Evolutionary conservation across 306 rosid species (phyloP).

Genomic region (Carpinus viminea): DNA sequence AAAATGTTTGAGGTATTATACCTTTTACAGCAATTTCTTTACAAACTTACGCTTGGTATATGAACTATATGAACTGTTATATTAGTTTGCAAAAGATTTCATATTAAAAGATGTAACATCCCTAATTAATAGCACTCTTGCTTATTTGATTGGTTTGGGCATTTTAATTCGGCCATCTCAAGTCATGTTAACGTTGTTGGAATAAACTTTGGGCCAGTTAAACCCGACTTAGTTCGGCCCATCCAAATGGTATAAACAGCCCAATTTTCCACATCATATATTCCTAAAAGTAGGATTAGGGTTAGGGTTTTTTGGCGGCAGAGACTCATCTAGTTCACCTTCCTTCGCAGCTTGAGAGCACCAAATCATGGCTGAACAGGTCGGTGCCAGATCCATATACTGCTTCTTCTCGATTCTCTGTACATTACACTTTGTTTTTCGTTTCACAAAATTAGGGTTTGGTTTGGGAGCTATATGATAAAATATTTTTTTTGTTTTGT

Average conservation of each 20-base stretch:
- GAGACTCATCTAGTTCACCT: neutral
- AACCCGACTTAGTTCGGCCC: neutral
- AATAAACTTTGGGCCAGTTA: neutral
- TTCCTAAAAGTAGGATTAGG: conserved; percentile 16
- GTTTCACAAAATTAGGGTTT: neutral
- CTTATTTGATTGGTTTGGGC: too few relatives aligned
- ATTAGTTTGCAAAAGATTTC: too few relatives aligned
- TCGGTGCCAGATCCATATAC: neutral
- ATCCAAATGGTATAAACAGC: neutral
- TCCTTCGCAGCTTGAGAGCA: conserved; percentile 2
- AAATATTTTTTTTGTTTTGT: neutral
- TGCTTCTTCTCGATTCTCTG: neutral
- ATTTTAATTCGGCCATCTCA: too few relatives aligned
- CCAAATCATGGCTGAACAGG: conserved; percentile 76
- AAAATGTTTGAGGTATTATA: too few relatives aligned
- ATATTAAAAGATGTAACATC: too few relatives aligned
- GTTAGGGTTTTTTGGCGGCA: neutral
- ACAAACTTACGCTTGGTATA: too few relatives aligned
- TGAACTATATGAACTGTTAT: too few relatives aligned
- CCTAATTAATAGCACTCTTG: too few relatives aligned
- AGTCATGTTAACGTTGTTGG: neutral
- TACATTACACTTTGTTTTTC: neutral
- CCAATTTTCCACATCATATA: neutral
- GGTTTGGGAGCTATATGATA: neutral
- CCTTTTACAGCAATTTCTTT: too few relatives aligned